phyloP scores from a whole-genome alignment of 2,329 filamentous ascomycete species.

The Fusarium sp. region DNA sequence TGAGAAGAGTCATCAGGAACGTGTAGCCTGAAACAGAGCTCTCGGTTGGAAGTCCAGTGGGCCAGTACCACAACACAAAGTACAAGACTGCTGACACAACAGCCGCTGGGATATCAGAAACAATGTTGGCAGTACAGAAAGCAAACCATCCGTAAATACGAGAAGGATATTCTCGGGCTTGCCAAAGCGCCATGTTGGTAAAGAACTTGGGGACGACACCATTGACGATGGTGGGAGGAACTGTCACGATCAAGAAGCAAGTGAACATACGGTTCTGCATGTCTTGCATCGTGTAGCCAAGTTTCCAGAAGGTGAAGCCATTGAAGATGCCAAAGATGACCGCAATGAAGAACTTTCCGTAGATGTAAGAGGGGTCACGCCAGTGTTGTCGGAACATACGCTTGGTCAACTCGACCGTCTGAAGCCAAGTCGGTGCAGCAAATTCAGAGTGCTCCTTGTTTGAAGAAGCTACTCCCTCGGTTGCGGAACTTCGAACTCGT shows the following conservation, averaged over 20 bases:
- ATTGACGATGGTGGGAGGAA: slow-evolving; percentile 76
- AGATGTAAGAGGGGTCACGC: slow-evolving; percentile 80
- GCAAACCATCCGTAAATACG: slow-evolving; percentile 82
- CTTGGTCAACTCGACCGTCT: slow-evolving; percentile 74
- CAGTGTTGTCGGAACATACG: slow-evolving; percentile 78
- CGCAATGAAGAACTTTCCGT: slow-evolving; percentile 78
- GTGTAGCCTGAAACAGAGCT: slow-evolving; percentile 75
- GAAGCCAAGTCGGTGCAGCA: slow-evolving; percentile 70
- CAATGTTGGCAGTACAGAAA: slow-evolving; percentile 77
- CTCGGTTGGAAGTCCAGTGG: slow-evolving; percentile 74
- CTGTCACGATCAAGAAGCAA: slow-evolving; percentile 69
- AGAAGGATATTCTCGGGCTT: slow-evolving; percentile 76
- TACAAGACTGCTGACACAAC: slow-evolving; percentile 73
- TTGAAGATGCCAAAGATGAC: slow-evolving; percentile 81
- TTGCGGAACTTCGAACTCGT: slow-evolving; percentile 28
- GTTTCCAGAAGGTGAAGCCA: slow-evolving; percentile 80
- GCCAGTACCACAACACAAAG: slow-evolving; percentile 81
- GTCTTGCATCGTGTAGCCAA: slow-evolving; percentile 71
- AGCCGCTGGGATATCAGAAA: slow-evolving; percentile 77
- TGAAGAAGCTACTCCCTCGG: slow-evolving; percentile 8
- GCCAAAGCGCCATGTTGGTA: slow-evolving; percentile 76
- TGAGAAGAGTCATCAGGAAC: slow-evolving; percentile 81
- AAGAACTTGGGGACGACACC: slow-evolving; percentile 82
- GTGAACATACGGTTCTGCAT: slow-evolving; percentile 85
- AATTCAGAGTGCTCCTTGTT: slow-evolving; percentile 60